Percentiles rank a stretch among this genome's conserved stretches.
phyloP scores from a whole-genome alignment of 805 yeast genomes.

The Ogataea methanolica region DNA sequence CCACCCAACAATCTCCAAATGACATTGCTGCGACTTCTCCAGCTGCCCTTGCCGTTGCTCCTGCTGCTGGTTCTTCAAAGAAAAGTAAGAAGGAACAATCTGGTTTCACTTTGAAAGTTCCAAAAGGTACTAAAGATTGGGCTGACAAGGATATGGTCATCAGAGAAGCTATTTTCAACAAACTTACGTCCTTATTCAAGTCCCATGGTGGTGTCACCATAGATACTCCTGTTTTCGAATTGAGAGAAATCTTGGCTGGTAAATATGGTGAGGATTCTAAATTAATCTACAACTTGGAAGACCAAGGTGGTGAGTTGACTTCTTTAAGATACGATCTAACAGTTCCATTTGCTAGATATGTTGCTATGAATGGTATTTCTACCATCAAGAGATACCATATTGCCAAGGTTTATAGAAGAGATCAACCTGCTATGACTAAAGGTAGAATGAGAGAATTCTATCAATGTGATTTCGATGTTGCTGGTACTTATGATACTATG shows the following conservation, averaged over 20 bases:
- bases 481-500: slow-evolving; percentile 90
- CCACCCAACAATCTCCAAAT: not conserved
- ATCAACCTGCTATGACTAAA: slow-evolving; percentile 99
- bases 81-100: slow-evolving; percentile 46
- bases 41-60: not conserved
- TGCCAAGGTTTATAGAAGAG: slow-evolving; percentile 98
- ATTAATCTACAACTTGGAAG: slow-evolving; percentile 91
- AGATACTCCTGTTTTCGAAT: slow-evolving; percentile 97
- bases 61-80: slow-evolving; percentile 15
- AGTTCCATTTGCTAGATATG: slow-evolving; percentile 96
- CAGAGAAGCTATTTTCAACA: slow-evolving; percentile 78
- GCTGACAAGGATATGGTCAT: slow-evolving; percentile 96
- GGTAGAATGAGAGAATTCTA: slow-evolving; percentile 99
- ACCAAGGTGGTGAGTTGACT: slow-evolving; percentile 97
- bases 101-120: slow-evolving; percentile 76
- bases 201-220: slow-evolving; percentile 98
- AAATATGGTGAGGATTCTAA: slow-evolving; percentile 99
- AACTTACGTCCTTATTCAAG: slow-evolving; percentile 72
- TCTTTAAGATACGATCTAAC: slow-evolving; percentile 95
- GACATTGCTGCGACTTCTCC: not conserved
- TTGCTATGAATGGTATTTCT: slow-evolving; percentile 91
- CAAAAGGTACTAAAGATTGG: slow-evolving; percentile 98
- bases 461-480: slow-evolving; percentile 97
- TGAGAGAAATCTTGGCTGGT: slow-evolving; percentile 92
- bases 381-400: slow-evolving; percentile 92